Evolutionary conservation across 306 rosid genomes (phyloP), one percentile per base, ranked within the genome.

Genomic region (Vigna trinervia): DNA sequence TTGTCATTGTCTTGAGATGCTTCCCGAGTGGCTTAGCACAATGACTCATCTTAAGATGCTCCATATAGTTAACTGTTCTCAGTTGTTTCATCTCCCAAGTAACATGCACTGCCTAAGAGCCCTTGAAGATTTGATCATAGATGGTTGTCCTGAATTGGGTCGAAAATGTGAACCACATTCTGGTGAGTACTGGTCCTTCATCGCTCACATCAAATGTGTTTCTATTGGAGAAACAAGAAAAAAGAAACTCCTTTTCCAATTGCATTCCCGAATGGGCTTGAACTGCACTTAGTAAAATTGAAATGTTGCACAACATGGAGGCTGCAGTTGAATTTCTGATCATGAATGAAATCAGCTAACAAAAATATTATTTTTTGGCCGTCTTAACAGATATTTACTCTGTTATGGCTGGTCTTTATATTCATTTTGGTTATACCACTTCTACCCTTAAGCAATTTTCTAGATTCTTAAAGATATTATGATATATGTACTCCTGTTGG

Each of bases 91-190:
- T 65, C 66, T 76, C 0, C 74, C 57, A 11, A 15, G 13, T 41
- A 48, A 5, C 74, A 53, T 64, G 59, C 47, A 45, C 1, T 5
- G 1, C 2, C 80, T 64, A 17, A 36, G 45, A 6, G 13, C 63
- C 22, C 75, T 66, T 41, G 50, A 57, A 26, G 12, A 8, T 30
- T 47, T 75, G 61, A 17, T 1, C 11, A 65, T 65, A 14, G 34
- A 43, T 15, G 81, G 68, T 67, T 77, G 81, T 15, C 56, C 56
- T 39, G 62, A 58, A 12, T 5, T 58, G 64, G 12, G 64, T 26
- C 17, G 3, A 12, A 58, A 58, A 58, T 58, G 38, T 58, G 3
- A 58, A 0, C 30, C 64, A 10, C 38, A 12, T 12, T 23, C 17
- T 26, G 64, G 64, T 26, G 64, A 58, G 17, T 23, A 57, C 17